phyloP scores from a whole-genome alignment of 2,329 filamentous ascomycete genomes.

The Eurotiales sp. region DNA sequence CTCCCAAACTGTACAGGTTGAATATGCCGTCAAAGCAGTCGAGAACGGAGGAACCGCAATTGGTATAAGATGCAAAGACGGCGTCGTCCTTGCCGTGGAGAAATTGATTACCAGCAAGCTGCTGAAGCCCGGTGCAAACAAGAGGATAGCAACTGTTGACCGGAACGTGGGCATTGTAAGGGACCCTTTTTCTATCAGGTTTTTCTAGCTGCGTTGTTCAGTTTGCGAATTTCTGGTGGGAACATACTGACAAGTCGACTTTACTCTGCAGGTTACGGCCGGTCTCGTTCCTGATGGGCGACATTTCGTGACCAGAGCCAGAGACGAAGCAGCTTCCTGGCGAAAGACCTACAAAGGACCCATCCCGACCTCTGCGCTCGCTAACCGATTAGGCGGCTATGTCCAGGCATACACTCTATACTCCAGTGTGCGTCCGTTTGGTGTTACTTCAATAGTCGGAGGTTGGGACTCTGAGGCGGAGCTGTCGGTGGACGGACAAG shows the following conservation, averaged over 20 bases:
- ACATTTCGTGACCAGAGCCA: constrained; percentile 90
- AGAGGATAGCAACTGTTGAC: constrained; percentile 93
- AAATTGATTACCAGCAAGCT: constrained; percentile 96
- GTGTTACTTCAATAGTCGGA: constrained; percentile 88
- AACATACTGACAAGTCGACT: neutral
- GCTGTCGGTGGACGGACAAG: constrained; percentile 81
- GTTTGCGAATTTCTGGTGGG: neutral
- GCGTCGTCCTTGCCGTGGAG: constrained; percentile 91
- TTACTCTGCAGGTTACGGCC: constrained; percentile 75
- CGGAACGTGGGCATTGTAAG: constrained; percentile 88
- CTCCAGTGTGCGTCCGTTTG: constrained; percentile 92
- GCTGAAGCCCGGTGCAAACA: constrained; percentile 91
- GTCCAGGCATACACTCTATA: constrained; percentile 97
- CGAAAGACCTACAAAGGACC: constrained; percentile 91
- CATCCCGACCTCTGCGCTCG: constrained; percentile 82
- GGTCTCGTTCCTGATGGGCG: constrained; percentile 92
- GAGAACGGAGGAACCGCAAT: constrained; percentile 96
- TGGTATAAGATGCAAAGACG: constrained; percentile 95
- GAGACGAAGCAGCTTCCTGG: constrained; percentile 90
- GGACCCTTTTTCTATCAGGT: constrained; percentile 16
- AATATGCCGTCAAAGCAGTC: constrained; percentile 98
- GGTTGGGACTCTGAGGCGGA: constrained; percentile 91
- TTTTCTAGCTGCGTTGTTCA: too few relatives aligned
- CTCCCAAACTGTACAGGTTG: constrained; percentile 51
- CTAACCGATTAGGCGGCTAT: constrained; percentile 90